Evolutionary conservation across 495 filamentous ascomycete genomes (phyloP).

Genomic region (Symbiotaphrina buchneri): DNA sequence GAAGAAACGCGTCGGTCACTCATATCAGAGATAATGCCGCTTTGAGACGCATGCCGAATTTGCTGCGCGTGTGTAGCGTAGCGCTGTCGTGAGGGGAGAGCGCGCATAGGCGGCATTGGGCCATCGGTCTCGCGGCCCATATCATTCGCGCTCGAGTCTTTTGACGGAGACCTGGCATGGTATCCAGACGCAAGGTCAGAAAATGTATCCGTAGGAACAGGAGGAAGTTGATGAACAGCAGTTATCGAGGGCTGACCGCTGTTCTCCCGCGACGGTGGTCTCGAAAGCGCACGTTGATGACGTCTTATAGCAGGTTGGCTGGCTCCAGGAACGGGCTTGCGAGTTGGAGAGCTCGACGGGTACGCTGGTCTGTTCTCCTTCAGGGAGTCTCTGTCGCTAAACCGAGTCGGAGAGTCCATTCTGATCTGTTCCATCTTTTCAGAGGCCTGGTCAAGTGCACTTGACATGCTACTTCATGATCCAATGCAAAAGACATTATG

Average conservation of each 20-base stretch:
- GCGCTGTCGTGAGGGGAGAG: conserved; percentile 1
- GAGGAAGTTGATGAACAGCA: not conserved
- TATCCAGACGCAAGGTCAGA: too few species aligned
- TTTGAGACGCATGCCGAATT: conserved; percentile 3
- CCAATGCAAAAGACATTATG: not conserved
- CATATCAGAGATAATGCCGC: conserved; percentile 1
- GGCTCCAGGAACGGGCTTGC: conserved; percentile 1
- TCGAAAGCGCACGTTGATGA: not conserved
- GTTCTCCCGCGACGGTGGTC: not conserved
- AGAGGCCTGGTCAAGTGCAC: not conserved
- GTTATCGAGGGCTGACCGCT: not conserved
- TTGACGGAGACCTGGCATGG: conserved; percentile 1
- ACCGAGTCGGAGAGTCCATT: conserved; percentile 1
- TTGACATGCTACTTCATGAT: not conserved
- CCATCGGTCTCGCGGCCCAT: not conserved
- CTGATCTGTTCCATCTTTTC: not conserved
- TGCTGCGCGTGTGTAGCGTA: conserved; percentile 1
- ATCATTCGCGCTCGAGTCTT: conserved; percentile 1
- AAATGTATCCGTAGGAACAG: not conserved
- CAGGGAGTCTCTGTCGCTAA: conserved; percentile 1
- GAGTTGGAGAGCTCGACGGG: not conserved
- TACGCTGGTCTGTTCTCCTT: not conserved
- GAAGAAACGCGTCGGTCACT: conserved; percentile 1
- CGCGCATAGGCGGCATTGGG: not conserved
- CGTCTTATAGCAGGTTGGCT: conserved; percentile 1